A percentile compares a stretch with the other conserved stretches of the same genome.
Evolutionary conservation across 257 asterid species (phyloP).

Genomic region (Solanum clarkiae): DNA sequence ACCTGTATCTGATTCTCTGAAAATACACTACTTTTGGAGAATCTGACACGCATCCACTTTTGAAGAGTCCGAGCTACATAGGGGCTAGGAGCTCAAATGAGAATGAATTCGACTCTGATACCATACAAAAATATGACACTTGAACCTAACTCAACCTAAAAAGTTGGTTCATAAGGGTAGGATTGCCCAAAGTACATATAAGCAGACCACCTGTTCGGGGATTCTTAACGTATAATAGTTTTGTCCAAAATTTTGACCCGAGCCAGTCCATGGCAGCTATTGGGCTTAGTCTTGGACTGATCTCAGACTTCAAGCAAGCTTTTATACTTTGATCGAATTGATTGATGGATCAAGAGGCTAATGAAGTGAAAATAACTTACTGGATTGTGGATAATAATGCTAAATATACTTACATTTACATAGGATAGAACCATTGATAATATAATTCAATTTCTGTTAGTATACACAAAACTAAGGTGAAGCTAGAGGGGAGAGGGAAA

Average conservation of each 20-base stretch:
- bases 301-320: not conserved
- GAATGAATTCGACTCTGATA: not conserved
- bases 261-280: not conserved
- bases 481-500: not conserved
- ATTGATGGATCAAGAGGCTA: not conserved
- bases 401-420: not conserved
- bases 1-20: no score
- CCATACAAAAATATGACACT: no score
- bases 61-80: no score
- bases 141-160: not conserved
- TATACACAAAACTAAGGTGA: not conserved
- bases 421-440: not conserved
- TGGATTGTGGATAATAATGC: not conserved
- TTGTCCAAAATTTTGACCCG: not conserved
- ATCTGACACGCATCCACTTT: no score
- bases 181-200: not conserved
- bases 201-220: not conserved
- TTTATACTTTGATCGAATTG: not conserved
- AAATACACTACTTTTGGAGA: no score
- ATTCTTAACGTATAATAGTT: not conserved
- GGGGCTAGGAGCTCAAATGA: no score
- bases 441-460: not conserved
- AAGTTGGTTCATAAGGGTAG: not conserved
- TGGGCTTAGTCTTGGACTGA: not conserved
- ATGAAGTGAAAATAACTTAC: not conserved